phyloP scores from a whole-genome alignment of 2,329 filamentous ascomycete species.

The Nigrospora sphaerica region DNA sequence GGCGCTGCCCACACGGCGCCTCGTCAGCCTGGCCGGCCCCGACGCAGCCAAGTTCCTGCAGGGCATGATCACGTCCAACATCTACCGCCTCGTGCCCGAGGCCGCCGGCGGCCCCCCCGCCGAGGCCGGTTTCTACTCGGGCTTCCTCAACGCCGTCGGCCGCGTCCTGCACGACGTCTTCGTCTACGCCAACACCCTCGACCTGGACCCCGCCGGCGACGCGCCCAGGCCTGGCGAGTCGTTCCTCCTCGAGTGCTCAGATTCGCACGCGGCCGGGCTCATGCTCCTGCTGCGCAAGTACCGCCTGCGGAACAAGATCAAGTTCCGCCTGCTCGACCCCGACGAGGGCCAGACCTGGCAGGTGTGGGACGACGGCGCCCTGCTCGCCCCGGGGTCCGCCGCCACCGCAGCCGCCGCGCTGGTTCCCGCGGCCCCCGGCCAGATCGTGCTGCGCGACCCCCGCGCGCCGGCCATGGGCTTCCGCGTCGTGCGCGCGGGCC shows the following conservation, averaged over 20 bases:
- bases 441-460: slow-evolving; percentile 39
- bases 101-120: slow-evolving; percentile 13
- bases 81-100: slow-evolving; percentile 36
- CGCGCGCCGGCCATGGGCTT: slow-evolving; percentile 50
- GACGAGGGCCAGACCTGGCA: slow-evolving; percentile 66
- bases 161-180: slow-evolving; percentile 86
- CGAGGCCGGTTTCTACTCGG: slow-evolving; percentile 61
- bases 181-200: slow-evolving; percentile 59
- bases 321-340: slow-evolving; percentile 56
- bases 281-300: slow-evolving; percentile 73
- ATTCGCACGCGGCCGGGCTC: slow-evolving; percentile 52
- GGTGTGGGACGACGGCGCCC: slow-evolving; percentile 55
- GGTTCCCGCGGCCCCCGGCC: slow-evolving; percentile 20
- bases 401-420: slow-evolving; percentile 6
- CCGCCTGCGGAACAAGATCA: slow-evolving; percentile 76
- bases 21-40: slow-evolving; percentile 71
- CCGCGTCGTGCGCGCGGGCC: slow-evolving; percentile 34
- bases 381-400: neutral
- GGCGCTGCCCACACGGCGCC: slow-evolving; percentile 62
- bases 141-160: slow-evolving; percentile 80
- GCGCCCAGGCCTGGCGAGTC: slow-evolving; percentile 28
- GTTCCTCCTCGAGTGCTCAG: slow-evolving; percentile 81
- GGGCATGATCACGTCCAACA: slow-evolving; percentile 73
- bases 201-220: slow-evolving; percentile 9
- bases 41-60: slow-evolving; percentile 84